Base-by-base conservation (phyloP, 176 grass and related monocot genomes). In the Dendrocalamus sinicus region DNA sequence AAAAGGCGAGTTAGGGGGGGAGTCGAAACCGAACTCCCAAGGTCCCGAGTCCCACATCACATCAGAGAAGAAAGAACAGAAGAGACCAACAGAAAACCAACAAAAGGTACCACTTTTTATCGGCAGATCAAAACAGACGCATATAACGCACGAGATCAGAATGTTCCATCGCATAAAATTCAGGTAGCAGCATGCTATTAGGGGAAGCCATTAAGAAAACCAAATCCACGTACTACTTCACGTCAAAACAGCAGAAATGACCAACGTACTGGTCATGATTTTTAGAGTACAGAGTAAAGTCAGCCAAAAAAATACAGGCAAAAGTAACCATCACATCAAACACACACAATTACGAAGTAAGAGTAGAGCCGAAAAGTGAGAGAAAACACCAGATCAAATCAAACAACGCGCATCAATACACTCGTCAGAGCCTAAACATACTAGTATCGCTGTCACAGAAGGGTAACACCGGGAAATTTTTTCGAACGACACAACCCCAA, bases 61-160 rank as follows among this genome's bases (percentile, higher is more conserved):
- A 85, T 84, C 84, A 67, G 23, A 35, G 89, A 87, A 54, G 54
- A 79, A 68, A 84, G 30, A 84, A 20, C 80, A 87, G 67, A 84
- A 74, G 68, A 52, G 13, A 73, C 69, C 85, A 84, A 69, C n/a
- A 84, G 89, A 83, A 39, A 87, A 70, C 69, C 13, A 91, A 91
- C 84, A 91, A 87, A 87, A 87, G 20, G 61, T 7, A 48, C 2
- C 69, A 84, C 61, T 87, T 46, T 75, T 46, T 75, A 63, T 90
- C 65, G 60, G 23, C 73, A 41, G 46, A 78, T 86, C 16, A 51
- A 66, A 79, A 72, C 73, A 65, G 78, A 55, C 67, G 47, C 54
- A 37, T 53, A 63, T 28, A 23, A 20, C 54, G 78, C 64, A 57
- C 9, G 60, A 48, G 59, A 81, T 65, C 63, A 72, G 72, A 63